phyloP scores from a whole-genome alignment of 2,329 filamentous ascomycete genomes.

The Monosporascus sp. region DNA sequence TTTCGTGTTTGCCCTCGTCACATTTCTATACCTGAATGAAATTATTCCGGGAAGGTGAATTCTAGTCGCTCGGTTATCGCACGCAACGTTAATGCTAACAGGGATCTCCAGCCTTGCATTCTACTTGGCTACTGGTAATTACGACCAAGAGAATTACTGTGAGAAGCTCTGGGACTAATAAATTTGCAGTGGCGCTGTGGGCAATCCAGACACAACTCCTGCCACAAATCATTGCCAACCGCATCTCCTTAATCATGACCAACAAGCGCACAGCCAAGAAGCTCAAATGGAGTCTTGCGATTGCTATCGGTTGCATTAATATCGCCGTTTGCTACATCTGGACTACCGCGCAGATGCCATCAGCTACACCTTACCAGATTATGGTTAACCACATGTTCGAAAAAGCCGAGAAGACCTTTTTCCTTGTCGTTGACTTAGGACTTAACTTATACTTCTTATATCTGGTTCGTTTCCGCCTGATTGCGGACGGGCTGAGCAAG shows the following conservation, averaged over 20 bases:
- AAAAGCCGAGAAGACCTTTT: background rate
- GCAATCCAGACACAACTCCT: conserved; percentile 32
- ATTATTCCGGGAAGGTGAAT: too few relatives aligned
- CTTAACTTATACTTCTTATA: background rate
- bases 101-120: too few relatives aligned
- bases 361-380: background rate
- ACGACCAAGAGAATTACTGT: too few relatives aligned
- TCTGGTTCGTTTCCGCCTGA: background rate
- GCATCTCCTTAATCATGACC: conserved; percentile 35
- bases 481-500: background rate
- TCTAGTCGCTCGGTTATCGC: too few relatives aligned
- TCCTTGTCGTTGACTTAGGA: background rate
- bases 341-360: conserved; percentile 28
- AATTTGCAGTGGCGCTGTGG: conserved; percentile 5
- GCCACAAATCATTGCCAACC: conserved; percentile 40
- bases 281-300: conserved; percentile 31
- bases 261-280: conserved; percentile 26
- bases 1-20: too few relatives aligned
- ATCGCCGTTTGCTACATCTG: conserved; percentile 35
- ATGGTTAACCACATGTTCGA: background rate
- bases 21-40: too few relatives aligned
- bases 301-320: conserved; percentile 30
- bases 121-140: too few relatives aligned
- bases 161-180: too few relatives aligned
- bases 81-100: too few relatives aligned